Evolutionary conservation across 345 rosid species (phyloP).

Genomic region (Brassica carinata): DNA sequence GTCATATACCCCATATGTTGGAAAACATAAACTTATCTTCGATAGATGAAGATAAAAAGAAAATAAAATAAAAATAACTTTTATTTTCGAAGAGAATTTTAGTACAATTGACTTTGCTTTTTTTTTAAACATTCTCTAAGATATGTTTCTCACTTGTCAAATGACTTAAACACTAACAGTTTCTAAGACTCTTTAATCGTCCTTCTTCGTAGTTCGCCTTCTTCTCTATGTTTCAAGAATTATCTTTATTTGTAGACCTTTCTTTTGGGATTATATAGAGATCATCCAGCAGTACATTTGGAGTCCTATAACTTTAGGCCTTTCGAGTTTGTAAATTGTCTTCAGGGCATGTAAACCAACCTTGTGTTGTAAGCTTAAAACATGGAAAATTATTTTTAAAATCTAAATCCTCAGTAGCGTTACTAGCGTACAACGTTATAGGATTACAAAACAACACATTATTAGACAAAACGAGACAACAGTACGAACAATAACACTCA

Average conservation of each 20-base stretch:
- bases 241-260: too few species aligned
- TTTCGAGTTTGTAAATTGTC: too few species aligned
- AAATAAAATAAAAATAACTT: neutral
- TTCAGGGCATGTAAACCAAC: neutral
- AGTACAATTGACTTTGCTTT: neutral
- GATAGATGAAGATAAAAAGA: neutral
- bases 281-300: too few species aligned
- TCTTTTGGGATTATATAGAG: too few species aligned
- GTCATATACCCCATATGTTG: neutral
- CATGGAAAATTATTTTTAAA: neutral
- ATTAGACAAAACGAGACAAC: neutral
- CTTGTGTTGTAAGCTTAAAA: neutral
- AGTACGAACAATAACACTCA: neutral
- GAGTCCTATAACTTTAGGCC: too few species aligned
- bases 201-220: too few species aligned
- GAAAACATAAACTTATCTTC: neutral
- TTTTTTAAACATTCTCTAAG: neutral
- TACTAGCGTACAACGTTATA: neutral
- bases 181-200: too few species aligned
- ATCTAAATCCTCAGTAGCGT: neutral
- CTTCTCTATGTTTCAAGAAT: too few species aligned
- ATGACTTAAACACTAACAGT: too few species aligned
- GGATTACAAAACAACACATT: neutral
- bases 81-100: neutral
- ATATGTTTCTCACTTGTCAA: neutral